Evolutionary conservation across 2,329 filamentous ascomycete genomes (phyloP).

Genomic region (Cladosporium sp.): DNA sequence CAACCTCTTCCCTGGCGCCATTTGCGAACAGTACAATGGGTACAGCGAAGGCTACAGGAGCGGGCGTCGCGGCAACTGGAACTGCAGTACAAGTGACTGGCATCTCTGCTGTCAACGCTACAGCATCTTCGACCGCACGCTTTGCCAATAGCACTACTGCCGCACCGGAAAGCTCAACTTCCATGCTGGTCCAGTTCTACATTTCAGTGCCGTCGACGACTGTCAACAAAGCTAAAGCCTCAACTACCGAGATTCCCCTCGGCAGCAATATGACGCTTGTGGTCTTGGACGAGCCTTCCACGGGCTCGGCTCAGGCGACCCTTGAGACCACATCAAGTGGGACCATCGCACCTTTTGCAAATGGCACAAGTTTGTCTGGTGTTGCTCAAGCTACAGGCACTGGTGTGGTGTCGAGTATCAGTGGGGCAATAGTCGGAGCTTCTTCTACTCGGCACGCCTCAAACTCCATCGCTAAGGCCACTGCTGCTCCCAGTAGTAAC

Average conservation of each 20-base stretch:
- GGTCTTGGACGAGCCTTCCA: not conserved
- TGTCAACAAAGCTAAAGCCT: not conserved
- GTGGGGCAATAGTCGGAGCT: not conserved
- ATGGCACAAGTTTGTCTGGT: not conserved
- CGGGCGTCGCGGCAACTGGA: slow-evolving; percentile 7
- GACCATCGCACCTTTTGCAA: not conserved
- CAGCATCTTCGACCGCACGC: slow-evolving; percentile 84
- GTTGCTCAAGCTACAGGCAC: slow-evolving; percentile 2
- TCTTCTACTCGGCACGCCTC: not conserved
- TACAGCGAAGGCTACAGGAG: not conserved
- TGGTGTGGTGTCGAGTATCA: no score
- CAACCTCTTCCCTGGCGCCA: not conserved
- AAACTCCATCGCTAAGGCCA: slow-evolving; percentile 1
- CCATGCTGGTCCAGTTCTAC: slow-evolving; percentile 3
- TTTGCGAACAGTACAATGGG: slow-evolving; percentile 3
- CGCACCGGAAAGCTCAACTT: not conserved
- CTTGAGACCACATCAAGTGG: not conserved
- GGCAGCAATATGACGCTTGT: slow-evolving; percentile 10
- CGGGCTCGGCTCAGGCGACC: not conserved
- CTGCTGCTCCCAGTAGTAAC: not conserved
- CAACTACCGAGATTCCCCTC: not conserved
- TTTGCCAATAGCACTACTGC: slow-evolving; percentile 83
- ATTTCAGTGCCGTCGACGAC: not conserved
- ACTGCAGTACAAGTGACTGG: slow-evolving; percentile 1
- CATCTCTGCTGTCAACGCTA: slow-evolving; percentile 27